These are phyloP conservation scores for Rehmannia glutinosa DNA, from an alignment of 257 asterid species.

Conservation along the genomic window DNA sequence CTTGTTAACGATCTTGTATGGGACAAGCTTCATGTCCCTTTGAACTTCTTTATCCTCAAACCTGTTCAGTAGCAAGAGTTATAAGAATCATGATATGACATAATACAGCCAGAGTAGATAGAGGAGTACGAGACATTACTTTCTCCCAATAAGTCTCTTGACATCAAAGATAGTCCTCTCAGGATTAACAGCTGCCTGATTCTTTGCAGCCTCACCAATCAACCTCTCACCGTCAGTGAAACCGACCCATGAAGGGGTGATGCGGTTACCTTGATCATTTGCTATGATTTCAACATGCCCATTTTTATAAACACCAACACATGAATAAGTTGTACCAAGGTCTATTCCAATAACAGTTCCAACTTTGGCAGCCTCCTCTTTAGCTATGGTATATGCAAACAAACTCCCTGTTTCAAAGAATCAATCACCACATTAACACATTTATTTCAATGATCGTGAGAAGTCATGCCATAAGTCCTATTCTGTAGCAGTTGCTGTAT, in stretches of 20 bases:
- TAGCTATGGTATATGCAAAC: constrained; percentile 40
- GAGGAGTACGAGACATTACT: constrained; percentile 32
- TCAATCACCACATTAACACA: constrained; percentile 3
- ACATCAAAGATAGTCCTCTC: constrained; percentile 80
- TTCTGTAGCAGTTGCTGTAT: neutral
- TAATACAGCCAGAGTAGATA: neutral
- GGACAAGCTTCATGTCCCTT: constrained; percentile 69
- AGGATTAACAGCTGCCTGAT: constrained; percentile 62
- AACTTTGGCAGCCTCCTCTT: constrained; percentile 53
- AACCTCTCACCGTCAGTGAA: constrained; percentile 67
- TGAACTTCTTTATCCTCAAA: constrained; percentile 79
- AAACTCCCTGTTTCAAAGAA: constrained; percentile 44
- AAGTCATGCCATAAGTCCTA: neutral
- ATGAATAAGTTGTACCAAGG: constrained; percentile 73
- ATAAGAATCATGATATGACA: neutral
- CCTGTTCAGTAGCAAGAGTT: constrained; percentile 24
- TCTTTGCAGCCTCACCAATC: constrained; percentile 84
- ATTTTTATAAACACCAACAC: constrained; percentile 79
- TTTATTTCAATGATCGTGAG: neutral
- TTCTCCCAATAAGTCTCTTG: constrained; percentile 76
- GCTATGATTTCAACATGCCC: constrained; percentile 77
- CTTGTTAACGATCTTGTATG: constrained; percentile 70
- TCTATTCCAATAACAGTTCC: constrained; percentile 80
- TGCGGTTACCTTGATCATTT: constrained; percentile 76
- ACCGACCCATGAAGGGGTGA: constrained; percentile 79